Conservation (phyloP, 345 rosid genomes). For the Hibiscus mutabilis region DNA sequence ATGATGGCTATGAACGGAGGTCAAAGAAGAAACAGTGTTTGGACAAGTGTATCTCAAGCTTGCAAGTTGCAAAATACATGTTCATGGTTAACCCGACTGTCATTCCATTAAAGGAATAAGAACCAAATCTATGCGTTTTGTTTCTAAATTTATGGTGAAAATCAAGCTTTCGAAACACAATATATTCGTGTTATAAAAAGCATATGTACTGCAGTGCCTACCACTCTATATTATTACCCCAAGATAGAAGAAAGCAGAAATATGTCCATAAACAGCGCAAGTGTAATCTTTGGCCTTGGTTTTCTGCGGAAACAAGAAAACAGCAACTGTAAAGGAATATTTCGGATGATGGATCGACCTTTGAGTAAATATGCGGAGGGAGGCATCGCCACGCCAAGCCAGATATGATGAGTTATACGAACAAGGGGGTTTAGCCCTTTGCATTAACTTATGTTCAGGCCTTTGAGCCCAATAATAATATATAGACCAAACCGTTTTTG, state of each 20-base stretch:
- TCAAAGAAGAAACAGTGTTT: slow-evolving; percentile 38
- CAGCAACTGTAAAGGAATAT: background rate
- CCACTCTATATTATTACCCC: slow-evolving; percentile 40
- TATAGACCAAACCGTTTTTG: no score
- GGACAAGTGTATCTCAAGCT: slow-evolving; percentile 48
- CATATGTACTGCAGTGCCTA: slow-evolving; percentile 15
- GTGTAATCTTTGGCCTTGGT: slow-evolving; percentile 48
- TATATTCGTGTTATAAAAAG: background rate
- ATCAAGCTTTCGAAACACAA: background rate
- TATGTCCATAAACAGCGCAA: slow-evolving; percentile 42
- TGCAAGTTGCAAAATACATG: slow-evolving; percentile 34
- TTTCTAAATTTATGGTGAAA: background rate
- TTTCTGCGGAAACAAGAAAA: slow-evolving; percentile 37
- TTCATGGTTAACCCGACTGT: slow-evolving; percentile 39
- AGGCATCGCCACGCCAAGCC: slow-evolving; percentile 31
- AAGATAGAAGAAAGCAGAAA: slow-evolving; percentile 51
- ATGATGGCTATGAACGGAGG: slow-evolving; percentile 33
- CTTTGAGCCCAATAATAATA: no score
- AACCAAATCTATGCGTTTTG: background rate
- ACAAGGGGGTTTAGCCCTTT: slow-evolving; percentile 59
- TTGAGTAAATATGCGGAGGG: slow-evolving; percentile 50
- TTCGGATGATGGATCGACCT: slow-evolving; percentile 21
- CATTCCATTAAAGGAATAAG: background rate
- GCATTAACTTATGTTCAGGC: no score
- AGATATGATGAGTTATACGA: slow-evolving; percentile 26